A percentile compares a stretch with the other conserved stretches of the same genome.
phyloP scores from a whole-genome alignment of 2,329 filamentous ascomycete genomes.

The Venturia pyrina region DNA sequence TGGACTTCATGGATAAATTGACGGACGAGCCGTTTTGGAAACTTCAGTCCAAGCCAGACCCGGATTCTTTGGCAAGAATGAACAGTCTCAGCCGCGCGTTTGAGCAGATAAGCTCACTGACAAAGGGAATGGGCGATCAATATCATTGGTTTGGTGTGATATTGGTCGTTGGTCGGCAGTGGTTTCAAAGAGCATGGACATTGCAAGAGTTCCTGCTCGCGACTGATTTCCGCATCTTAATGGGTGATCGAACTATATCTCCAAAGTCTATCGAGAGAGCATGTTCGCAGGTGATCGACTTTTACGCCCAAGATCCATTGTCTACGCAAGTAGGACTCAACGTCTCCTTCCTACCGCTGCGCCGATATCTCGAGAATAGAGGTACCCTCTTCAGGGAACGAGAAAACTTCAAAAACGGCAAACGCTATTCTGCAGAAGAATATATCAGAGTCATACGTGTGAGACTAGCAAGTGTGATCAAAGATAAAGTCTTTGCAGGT shows the following conservation, averaged over 20 bases:
- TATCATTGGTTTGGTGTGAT: conserved; percentile 11
- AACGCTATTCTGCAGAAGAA: conserved; percentile 11
- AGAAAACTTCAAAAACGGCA: conserved; percentile 10
- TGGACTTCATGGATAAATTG: conserved; percentile 11
- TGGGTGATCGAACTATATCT: conserved; percentile 8
- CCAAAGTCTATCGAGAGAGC: conserved; percentile 1
- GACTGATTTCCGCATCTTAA: conserved; percentile 4
- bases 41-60: not conserved
- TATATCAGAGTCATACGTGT: conserved; percentile 8
- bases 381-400: conserved; percentile 10
- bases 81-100: conserved; percentile 11
- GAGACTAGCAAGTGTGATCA: conserved; percentile 7
- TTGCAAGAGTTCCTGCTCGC: conserved; percentile 13
- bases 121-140: conserved; percentile 1
- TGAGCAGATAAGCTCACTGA: not conserved
- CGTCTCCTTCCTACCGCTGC: conserved; percentile 1
- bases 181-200: conserved; percentile 12
- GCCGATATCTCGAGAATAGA: conserved; percentile 1
- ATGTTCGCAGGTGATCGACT: conserved; percentile 4
- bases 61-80: not conserved
- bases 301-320: conserved; percentile 3
- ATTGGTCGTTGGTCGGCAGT: conserved; percentile 8
- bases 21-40: conserved; percentile 4
- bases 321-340: not conserved
- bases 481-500: conserved; percentile 12